Conservation (phyloP, 148 eudicot species). For the Camellia sinensis region DNA sequence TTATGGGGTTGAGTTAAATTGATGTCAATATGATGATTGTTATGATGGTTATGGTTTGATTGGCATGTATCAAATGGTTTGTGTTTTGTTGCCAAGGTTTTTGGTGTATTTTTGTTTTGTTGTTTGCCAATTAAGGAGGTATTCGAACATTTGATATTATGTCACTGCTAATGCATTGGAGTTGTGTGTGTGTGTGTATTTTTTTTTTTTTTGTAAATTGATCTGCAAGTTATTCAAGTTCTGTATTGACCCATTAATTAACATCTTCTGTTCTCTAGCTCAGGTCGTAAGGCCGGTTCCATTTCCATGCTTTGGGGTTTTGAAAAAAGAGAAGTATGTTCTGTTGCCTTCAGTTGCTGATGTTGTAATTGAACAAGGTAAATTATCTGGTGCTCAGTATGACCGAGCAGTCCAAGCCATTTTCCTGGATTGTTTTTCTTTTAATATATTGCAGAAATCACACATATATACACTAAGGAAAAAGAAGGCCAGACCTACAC, state of each 20-base stretch:
- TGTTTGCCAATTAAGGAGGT: background rate
- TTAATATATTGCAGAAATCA: too few relatives aligned
- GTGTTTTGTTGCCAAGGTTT: background rate
- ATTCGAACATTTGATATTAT: background rate
- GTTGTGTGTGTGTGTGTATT: background rate
- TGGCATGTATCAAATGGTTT: background rate
- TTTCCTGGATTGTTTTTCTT: too few relatives aligned
- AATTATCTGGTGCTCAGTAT: background rate
- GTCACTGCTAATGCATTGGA: background rate
- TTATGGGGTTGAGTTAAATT: background rate
- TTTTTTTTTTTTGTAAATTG: background rate
- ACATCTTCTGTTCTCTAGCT: conserved; percentile 13
- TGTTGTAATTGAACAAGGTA: conserved; percentile 90
- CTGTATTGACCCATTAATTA: background rate
- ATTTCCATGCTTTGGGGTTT: conserved; percentile 77
- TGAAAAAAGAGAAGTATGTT: conserved; percentile 82
- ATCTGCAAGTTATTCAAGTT: background rate
- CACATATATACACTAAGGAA: too few relatives aligned
- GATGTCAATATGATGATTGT: background rate
- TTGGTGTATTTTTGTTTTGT: background rate
- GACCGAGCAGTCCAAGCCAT: background rate
- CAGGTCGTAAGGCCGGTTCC: conserved; percentile 74
- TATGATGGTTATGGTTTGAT: background rate
- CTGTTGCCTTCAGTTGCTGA: conserved; percentile 74
- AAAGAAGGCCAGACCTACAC: too few relatives aligned